Conservation (phyloP, 1,284 basidiomycete species). For the Mixia osmundae region DNA sequence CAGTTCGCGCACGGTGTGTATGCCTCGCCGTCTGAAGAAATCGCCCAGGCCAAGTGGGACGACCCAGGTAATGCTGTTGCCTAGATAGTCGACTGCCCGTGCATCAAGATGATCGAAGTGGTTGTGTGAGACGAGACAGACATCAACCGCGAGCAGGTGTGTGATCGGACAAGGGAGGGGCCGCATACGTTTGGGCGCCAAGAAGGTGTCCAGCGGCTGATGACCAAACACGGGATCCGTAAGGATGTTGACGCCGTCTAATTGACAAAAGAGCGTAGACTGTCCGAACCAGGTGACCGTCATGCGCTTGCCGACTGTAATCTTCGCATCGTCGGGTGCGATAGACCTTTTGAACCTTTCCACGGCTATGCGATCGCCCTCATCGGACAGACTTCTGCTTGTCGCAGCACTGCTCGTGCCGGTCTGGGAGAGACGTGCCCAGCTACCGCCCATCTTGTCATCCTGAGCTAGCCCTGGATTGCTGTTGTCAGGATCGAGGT, state of each 20-base stretch:
- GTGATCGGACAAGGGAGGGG: constrained; percentile 6
- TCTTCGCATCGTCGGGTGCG: too few relatives aligned
- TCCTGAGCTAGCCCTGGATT: too few relatives aligned
- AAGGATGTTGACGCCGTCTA: constrained; percentile 26
- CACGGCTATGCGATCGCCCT: too few relatives aligned
- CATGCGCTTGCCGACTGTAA: too few relatives aligned
- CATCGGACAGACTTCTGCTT: background rate
- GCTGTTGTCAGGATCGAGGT: too few relatives aligned
- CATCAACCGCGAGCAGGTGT: constrained; percentile 13
- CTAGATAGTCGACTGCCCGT: constrained; percentile 10
- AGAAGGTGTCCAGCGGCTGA: constrained; percentile 7
- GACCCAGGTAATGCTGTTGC: constrained; percentile 15
- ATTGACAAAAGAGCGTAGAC: constrained; percentile 26
- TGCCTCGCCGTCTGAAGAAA: constrained; percentile 15
- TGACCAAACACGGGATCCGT: constrained; percentile 27
- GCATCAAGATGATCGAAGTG: constrained; percentile 11
- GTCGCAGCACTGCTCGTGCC: background rate
- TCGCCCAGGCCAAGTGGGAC: constrained; percentile 17
- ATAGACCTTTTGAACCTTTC: too few relatives aligned
- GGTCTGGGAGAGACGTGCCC: too few relatives aligned
- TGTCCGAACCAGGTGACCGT: constrained; percentile 22
- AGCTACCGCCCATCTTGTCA: too few relatives aligned
- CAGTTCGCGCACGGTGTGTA: constrained; percentile 16
- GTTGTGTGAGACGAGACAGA: constrained; percentile 20
- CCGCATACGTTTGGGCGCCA: constrained; percentile 9